Evolutionary conservation across 2,329 filamentous ascomycete species (phyloP).

Genomic region (Nemania abortiva): DNA sequence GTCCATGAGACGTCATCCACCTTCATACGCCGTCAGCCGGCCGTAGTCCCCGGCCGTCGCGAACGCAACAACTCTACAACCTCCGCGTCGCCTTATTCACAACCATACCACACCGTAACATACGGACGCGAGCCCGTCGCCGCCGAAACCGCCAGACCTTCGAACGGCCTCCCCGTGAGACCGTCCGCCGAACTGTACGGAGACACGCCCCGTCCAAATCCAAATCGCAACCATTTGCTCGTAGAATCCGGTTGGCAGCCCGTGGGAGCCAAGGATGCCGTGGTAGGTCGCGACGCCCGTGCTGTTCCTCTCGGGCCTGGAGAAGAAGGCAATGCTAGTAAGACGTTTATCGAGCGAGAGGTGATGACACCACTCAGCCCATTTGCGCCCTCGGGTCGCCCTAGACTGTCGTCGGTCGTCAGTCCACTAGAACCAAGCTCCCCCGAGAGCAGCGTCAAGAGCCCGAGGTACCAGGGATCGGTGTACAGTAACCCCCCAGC

Average conservation of each 20-base stretch:
- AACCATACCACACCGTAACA: slow-evolving; percentile 51
- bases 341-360: slow-evolving; percentile 60
- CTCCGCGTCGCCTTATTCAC: slow-evolving; percentile 30
- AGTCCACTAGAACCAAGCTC: slow-evolving; percentile 45
- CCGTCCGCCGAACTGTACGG: slow-evolving; percentile 19
- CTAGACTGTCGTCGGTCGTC: slow-evolving; percentile 34
- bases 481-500: slow-evolving; percentile 39
- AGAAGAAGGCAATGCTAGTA: slow-evolving; percentile 57
- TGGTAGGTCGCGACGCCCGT: slow-evolving; percentile 50
- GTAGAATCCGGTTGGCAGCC: slow-evolving; percentile 48
- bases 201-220: slow-evolving; percentile 3
- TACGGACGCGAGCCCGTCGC: slow-evolving; percentile 25
- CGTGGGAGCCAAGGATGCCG: slow-evolving; percentile 7
- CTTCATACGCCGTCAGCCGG: slow-evolving; percentile 29
- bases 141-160: slow-evolving; percentile 5
- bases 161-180: background rate
- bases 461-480: slow-evolving; percentile 29
- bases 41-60: slow-evolving; percentile 13
- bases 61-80: slow-evolving; percentile 30
- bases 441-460: slow-evolving; percentile 31
- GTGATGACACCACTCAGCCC: slow-evolving; percentile 53
- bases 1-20: slow-evolving; percentile 30
- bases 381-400: slow-evolving; percentile 27
- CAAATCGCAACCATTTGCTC: background rate
- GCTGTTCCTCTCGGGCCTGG: slow-evolving; percentile 53